These are phyloP conservation scores for Alternaria arbusti DNA, from an alignment of 2,329 filamentous ascomycete species.

Conservation along the genomic window DNA sequence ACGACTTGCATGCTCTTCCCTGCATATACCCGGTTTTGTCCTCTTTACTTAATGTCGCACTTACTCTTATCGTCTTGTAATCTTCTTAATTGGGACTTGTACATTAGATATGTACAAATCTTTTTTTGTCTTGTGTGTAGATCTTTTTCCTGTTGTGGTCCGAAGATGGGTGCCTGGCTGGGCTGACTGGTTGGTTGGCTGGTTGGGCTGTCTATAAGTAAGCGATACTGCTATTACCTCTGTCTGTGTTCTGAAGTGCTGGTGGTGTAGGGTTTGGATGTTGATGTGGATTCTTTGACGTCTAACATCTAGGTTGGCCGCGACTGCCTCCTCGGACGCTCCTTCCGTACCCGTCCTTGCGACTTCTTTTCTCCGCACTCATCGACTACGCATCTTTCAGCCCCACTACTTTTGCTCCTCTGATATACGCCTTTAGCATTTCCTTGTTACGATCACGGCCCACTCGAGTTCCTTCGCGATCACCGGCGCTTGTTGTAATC, in stretches of 20 bases:
- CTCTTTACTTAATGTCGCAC: constrained; percentile 3
- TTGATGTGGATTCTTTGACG: neutral
- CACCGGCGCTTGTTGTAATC: neutral
- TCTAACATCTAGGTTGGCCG: neutral
- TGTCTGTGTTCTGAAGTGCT: neutral
- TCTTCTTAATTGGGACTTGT: neutral
- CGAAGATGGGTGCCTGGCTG: neutral
- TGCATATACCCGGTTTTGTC: constrained; percentile 49
- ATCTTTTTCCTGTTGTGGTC: neutral
- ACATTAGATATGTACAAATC: neutral
- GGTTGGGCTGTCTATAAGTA: neutral
- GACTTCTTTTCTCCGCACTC: neutral
- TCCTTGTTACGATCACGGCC: neutral
- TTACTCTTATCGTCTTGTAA: constrained; percentile 8
- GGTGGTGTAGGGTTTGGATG: neutral
- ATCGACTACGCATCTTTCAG: neutral
- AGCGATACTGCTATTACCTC: neutral
- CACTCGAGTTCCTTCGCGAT: rapidly evolving
- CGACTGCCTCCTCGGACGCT: neutral
- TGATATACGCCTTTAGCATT: rapidly evolving
- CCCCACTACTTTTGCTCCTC: neutral
- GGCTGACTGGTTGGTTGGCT: neutral
- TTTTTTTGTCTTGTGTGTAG: neutral
- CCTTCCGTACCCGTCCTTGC: neutral
- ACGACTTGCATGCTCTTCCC: constrained; percentile 45